A percentile compares a stretch with the other conserved stretches of the same genome.
Conservation (phyloP, 192 early-diverging fungal genomes). For the Chytriomyces sp. region DNA sequence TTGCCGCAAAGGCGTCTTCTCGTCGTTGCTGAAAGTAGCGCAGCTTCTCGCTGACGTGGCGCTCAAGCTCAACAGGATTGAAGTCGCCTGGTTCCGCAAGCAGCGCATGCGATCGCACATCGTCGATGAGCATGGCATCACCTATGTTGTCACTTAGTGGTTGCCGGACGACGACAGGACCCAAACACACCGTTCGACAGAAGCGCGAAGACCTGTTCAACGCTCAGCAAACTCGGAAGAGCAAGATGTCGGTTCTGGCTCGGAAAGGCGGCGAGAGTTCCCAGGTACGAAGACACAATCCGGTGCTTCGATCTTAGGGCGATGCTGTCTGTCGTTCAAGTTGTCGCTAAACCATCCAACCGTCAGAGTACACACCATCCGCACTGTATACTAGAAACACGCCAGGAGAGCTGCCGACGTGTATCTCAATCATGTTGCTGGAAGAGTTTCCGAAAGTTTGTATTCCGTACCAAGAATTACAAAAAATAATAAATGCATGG, state of each 20-base stretch:
- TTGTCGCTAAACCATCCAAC: too few species aligned
- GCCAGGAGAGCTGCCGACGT: too few species aligned
- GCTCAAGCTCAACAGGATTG: neutral
- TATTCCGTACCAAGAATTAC: too few species aligned
- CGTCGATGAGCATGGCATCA: neutral
- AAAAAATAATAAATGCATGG: too few species aligned
- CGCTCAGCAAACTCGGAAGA: neutral
- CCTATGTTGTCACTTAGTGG: neutral
- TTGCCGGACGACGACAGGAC: neutral
- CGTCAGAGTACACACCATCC: too few species aligned
- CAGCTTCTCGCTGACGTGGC: neutral
- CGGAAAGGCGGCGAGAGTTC: neutral
- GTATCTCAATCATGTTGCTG: too few species aligned
- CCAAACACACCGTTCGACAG: neutral
- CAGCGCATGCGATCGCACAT: neutral
- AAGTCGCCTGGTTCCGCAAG: neutral
- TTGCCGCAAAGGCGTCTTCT: neutral
- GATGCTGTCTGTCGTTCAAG: slow-evolving; percentile 18
- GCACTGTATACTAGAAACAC: too few species aligned
- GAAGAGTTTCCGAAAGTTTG: too few species aligned
- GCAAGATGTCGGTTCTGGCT: slow-evolving; percentile 4
- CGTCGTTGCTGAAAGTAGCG: neutral
- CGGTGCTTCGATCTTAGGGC: neutral
- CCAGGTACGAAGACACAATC: slow-evolving; percentile 1
- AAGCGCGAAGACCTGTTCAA: neutral